Conservation (phyloP, 1,284 basidiomycete genomes). For the Baeospora myosura region DNA sequence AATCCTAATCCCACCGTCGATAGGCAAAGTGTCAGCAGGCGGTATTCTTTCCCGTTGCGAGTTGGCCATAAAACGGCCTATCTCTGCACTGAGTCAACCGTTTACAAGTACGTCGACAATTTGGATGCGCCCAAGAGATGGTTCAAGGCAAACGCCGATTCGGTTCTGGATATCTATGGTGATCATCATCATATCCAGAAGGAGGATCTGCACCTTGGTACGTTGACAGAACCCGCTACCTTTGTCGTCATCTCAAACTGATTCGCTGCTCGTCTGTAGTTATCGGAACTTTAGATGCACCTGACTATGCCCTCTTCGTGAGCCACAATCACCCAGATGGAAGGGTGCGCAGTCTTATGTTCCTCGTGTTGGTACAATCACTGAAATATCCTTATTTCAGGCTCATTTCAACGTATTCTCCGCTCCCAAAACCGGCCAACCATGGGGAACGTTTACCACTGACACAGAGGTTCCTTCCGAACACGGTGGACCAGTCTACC, state of each 20-base stretch:
- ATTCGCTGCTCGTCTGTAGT: constrained; percentile 32
- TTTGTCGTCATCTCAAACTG: not conserved
- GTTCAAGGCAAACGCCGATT: constrained; percentile 64
- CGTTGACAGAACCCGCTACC: constrained; percentile 19
- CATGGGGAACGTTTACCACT: constrained; percentile 65
- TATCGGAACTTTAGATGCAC: constrained; percentile 59
- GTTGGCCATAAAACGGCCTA: constrained; percentile 60
- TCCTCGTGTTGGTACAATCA: not conserved
- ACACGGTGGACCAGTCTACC: constrained; percentile 30
- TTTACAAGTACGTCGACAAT: constrained; percentile 59
- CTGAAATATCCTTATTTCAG: constrained; percentile 18
- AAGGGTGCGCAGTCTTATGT: constrained; percentile 31
- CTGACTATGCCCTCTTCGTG: constrained; percentile 63
- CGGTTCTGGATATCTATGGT: constrained; percentile 52
- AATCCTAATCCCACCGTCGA: constrained; percentile 6
- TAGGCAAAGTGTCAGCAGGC: constrained; percentile 43
- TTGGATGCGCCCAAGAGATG: constrained; percentile 58
- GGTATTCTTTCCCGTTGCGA: constrained; percentile 52
- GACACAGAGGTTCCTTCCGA: constrained; percentile 35
- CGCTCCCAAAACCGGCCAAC: constrained; percentile 37
- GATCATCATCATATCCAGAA: constrained; percentile 47
- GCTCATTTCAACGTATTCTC: constrained; percentile 64
- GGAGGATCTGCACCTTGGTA: constrained; percentile 67
- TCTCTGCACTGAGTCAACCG: constrained; percentile 58
- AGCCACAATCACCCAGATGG: constrained; percentile 63